Evolutionary conservation across 73 alveolate species (phyloP).

Genomic region (Halteria grandinella): DNA sequence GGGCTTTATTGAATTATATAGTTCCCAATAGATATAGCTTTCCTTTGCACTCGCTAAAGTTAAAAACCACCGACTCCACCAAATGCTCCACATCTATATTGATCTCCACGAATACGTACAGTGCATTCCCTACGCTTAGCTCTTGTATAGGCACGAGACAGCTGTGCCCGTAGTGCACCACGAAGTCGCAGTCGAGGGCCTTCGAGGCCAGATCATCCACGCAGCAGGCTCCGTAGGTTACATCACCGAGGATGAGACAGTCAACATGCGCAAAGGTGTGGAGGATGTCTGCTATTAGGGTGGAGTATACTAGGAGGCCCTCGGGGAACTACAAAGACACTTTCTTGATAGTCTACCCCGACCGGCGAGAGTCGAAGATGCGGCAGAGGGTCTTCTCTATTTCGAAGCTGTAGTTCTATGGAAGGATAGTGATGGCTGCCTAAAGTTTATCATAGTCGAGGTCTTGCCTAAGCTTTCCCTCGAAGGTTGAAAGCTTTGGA

Average conservation of each 20-base stretch:
- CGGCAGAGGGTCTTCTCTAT: constrained; percentile 92
- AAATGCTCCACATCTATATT: constrained; percentile 87
- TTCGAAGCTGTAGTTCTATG: constrained; percentile 95
- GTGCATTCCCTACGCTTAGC: constrained; percentile 74
- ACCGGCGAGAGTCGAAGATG: constrained; percentile 49
- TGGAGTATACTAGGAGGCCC: constrained; percentile 94
- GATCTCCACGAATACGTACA: constrained; percentile 96
- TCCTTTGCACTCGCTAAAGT: constrained; percentile 78
- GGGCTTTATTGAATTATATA: constrained; percentile 71
- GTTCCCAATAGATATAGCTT: constrained; percentile 80
- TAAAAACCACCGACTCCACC: constrained; percentile 81
- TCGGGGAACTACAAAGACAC: constrained; percentile 98
- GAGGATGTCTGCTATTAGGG: constrained; percentile 84
- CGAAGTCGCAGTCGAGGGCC: constrained; percentile 93
- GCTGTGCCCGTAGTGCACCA: constrained; percentile 99
- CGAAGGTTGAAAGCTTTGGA: constrained; percentile 3
- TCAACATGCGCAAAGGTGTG: constrained; percentile 74
- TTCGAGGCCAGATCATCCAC: constrained; percentile 97
- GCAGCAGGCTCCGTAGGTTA: constrained; percentile 99
- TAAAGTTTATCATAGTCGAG: constrained; percentile 15
- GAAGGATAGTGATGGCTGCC: constrained; percentile 74
- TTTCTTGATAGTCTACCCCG: constrained; percentile 8
- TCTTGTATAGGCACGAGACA: constrained; percentile 93
- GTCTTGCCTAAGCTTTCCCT: constrained; percentile 5
- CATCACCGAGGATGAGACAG: constrained; percentile 97